Evolutionary conservation across 192 early-diverging fungal genomes (phyloP), one percentile per base, ranked within the genome.

Genomic region (Mycoemilia scoparia): DNA sequence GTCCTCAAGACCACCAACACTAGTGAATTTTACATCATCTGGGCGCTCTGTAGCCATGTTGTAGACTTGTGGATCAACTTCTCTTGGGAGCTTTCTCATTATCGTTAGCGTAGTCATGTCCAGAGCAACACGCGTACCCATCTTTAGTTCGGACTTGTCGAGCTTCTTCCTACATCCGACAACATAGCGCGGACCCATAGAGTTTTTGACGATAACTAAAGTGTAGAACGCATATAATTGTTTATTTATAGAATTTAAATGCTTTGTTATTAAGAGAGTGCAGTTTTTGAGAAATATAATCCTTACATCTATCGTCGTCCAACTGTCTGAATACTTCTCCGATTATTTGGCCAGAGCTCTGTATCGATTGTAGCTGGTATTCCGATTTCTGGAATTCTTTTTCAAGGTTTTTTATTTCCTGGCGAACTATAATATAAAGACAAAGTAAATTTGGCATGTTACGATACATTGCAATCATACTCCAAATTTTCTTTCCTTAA

Each of bases 101-200:
- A 99, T 99, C n/a, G 95, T 99, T 43, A 99, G 66, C 5, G 95
- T 99, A 14, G 95, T 99, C 87, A 99, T 99, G 54, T 99, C 95
- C 32, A 99, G 66, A 3, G 95, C 78, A n/a, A 99, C 95, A 27
- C 95, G 85, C 23, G 86, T 73, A n/a, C 89, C 88, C 45, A 85
- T 82, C 52, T 89, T 93, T 19, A 99, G 66, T 46, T 95, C 90
- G 29, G 76, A 79, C 57, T 96, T 96, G 38, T 87, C 77, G 25
- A 99, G 73, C 41, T 82, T 87, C 42, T 76, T 87, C 3, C 95
- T 69, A 57, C 91, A 96, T 7, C 91, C 91, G 11, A 99, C 95
- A 21, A 99, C 87, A 55, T 99, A 96, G 23, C 95, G 80, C 19
- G 95, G 91, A 2, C 95, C 95, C 39, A 71, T 81, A 19, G 95